These are phyloP conservation scores for Cladorrhinum sp. DNA, from an alignment of 2,329 filamentous ascomycete species.

Conservation along the genomic window DNA sequence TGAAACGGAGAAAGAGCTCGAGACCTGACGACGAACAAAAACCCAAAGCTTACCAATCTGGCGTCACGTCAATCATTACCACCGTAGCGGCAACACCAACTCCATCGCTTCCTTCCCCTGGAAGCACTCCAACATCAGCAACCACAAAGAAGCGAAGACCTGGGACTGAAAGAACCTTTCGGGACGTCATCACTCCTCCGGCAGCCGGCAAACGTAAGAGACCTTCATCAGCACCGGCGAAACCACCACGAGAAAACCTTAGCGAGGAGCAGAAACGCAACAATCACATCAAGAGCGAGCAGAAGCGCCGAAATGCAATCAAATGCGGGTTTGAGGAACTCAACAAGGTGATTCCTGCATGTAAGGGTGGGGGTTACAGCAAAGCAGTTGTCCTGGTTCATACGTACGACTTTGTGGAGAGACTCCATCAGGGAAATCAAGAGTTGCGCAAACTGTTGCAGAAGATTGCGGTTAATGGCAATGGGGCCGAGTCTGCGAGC, in stretches of 20 bases:
- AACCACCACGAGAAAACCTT: constrained; percentile 65
- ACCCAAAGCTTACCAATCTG: neutral
- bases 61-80: neutral
- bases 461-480: neutral
- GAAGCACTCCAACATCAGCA: neutral
- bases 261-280: constrained; percentile 77
- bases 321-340: constrained; percentile 80
- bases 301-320: constrained; percentile 79
- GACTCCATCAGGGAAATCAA: constrained; percentile 67
- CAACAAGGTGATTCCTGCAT: constrained; percentile 70
- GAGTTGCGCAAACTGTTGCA: constrained; percentile 39
- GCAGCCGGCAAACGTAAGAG: neutral
- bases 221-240: constrained; percentile 30
- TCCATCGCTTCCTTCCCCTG: neutral
- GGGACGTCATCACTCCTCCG: neutral
- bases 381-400: constrained; percentile 78
- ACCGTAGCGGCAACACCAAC: neutral
- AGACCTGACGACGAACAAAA: neutral
- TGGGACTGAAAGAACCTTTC: neutral
- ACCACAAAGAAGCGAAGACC: neutral
- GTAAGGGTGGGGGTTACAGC: constrained; percentile 72
- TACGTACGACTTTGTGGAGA: constrained; percentile 74
- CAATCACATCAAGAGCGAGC: constrained; percentile 85
- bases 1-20: neutral
- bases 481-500: neutral